Evolutionary conservation across 2,329 filamentous ascomycete genomes (phyloP).

Genomic region (Xylaria sp.): DNA sequence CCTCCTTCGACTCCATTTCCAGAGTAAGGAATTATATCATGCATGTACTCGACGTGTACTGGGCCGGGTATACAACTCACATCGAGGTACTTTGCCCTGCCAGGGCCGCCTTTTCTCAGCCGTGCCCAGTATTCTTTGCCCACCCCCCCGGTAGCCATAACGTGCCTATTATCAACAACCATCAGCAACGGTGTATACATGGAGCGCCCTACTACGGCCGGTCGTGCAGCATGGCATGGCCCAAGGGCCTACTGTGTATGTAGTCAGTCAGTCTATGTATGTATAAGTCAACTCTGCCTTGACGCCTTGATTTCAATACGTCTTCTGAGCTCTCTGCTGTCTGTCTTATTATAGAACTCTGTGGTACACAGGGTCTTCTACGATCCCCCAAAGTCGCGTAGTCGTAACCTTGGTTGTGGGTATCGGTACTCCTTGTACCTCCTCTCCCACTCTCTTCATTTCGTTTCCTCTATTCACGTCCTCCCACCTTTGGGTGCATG

Average conservation of each 20-base stretch:
- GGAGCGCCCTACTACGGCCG: conserved; percentile 4
- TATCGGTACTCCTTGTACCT: conserved; percentile 18
- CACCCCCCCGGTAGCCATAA: conserved; percentile 25
- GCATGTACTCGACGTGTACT: conserved; percentile 23
- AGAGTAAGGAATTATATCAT: conserved; percentile 12
- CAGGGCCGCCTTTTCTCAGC: conserved; percentile 29
- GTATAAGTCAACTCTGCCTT: conserved; percentile 19
- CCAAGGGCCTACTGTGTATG: background rate
- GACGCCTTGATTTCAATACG: conserved; percentile 7
- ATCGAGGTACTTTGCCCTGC: conserved; percentile 24
- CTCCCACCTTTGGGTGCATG: background rate
- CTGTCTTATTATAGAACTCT: conserved; percentile 25
- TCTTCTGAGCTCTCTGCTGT: conserved; percentile 4
- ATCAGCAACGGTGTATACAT: conserved; percentile 5
- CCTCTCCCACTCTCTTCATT: background rate
- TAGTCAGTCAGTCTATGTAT: too few species aligned
- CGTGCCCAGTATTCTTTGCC: conserved; percentile 20
- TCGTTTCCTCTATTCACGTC: conserved; percentile 14
- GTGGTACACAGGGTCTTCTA: conserved; percentile 5
- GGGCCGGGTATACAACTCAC: conserved; percentile 5
- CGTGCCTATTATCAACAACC: conserved; percentile 15
- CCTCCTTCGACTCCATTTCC: conserved; percentile 1
- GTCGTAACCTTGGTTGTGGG: conserved; percentile 14
- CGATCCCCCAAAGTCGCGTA: conserved; percentile 21
- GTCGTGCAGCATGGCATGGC: background rate